phyloP scores from a whole-genome alignment of 2,329 filamentous ascomycete species.

The Fusarium domesticum region DNA sequence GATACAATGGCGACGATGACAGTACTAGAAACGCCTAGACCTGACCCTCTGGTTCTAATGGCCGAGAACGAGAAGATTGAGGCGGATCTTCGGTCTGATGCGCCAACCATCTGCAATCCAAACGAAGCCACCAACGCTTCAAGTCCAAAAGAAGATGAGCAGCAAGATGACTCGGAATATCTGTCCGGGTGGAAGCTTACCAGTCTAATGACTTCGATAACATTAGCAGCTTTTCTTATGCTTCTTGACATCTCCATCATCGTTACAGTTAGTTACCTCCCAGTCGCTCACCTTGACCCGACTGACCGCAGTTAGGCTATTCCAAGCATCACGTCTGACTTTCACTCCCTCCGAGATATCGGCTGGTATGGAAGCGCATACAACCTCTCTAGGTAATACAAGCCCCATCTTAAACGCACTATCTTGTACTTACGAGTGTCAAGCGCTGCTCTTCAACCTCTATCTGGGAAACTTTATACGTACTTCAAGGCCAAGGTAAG shows the following conservation, averaged over 20 bases:
- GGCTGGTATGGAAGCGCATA: constrained; percentile 56
- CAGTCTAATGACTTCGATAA: constrained; percentile 38
- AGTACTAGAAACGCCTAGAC: neutral
- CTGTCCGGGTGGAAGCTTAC: constrained; percentile 32
- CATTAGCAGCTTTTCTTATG: constrained; percentile 45
- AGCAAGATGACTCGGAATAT: constrained; percentile 16
- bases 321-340: constrained; percentile 48
- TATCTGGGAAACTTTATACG: constrained; percentile 51
- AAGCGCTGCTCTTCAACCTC: constrained; percentile 49
- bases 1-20: neutral
- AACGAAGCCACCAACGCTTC: constrained; percentile 4
- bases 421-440: constrained; percentile 29
- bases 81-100: constrained; percentile 3
- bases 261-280: constrained; percentile 41
- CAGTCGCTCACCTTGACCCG: neutral
- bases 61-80: neutral
- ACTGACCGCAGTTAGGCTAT: constrained; percentile 36
- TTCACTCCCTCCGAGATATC: constrained; percentile 50
- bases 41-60: neutral
- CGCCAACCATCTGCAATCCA: constrained; percentile 21
- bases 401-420: neutral
- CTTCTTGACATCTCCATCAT: constrained; percentile 53
- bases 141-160: constrained; percentile 5
- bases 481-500: constrained; percentile 27
- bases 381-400: constrained; percentile 41